A percentile compares a stretch with the other conserved stretches of the same genome.
Evolutionary conservation across 75 land plant species (phyloP).

Genomic region (Sequoia sempervirens): DNA sequence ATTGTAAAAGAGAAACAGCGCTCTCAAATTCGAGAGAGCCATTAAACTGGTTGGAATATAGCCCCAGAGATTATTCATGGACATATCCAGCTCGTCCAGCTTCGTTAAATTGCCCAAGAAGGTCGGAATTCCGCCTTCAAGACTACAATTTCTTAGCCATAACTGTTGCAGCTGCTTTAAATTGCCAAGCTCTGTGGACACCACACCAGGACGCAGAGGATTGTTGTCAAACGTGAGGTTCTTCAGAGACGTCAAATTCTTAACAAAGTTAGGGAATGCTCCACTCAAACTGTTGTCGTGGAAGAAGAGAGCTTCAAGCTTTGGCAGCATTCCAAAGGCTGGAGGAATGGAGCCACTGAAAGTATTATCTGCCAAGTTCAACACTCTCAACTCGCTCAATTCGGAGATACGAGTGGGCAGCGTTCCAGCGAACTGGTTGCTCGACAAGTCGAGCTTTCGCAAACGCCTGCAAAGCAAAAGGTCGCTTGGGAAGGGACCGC

Average conservation of each 20-base stretch:
- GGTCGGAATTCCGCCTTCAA: slow-evolving; percentile 31
- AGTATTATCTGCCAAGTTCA: background rate
- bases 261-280: no score
- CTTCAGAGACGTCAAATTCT: background rate
- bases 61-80: slow-evolving; percentile 8
- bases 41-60: slow-evolving; percentile 20
- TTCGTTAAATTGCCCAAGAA: slow-evolving; percentile 13
- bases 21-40: slow-evolving; percentile 8
- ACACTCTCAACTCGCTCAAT: background rate
- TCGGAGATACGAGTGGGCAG: background rate
- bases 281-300: no score
- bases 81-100: slow-evolving; percentile 27
- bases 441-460: background rate
- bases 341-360: background rate
- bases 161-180: no score
- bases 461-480: background rate
- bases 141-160: background rate
- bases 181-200: background rate
- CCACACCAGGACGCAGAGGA: background rate
- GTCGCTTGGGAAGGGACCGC: background rate
- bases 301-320: background rate
- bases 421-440: background rate
- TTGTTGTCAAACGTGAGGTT: background rate
- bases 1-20: slow-evolving; percentile 2
- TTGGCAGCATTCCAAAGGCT: background rate